Base-by-base conservation (phyloP, 2,329 filamentous ascomycete species). In the Bipolaris cookei region DNA sequence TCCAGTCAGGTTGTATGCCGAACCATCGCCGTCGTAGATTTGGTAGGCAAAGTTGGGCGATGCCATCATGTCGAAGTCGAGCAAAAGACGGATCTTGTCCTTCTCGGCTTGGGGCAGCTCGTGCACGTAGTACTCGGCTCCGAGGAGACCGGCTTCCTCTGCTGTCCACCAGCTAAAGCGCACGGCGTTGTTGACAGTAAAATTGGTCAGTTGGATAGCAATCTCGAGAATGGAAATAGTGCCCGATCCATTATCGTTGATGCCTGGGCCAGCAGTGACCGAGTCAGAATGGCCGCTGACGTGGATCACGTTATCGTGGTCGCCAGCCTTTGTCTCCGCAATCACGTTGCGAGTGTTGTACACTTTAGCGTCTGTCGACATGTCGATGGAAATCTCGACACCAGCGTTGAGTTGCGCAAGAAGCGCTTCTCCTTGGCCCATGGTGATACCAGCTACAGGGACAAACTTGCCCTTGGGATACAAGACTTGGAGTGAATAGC, bases 161-260 rank as follows among this genome's bases (percentile, higher is more conserved):
- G 81, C 86, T 2, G 84, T 83, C 85, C 86, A 89, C 80, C 84
- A 89, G 14, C 76, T 79, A 30, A 92, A 91, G 72, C 89, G 89
- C 13, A 83, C 84, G 2, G 71, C 71, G 42, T 93, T 90, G 62
- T 86, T 90, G 34, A 90, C 86, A 49, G 87, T 84, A 80, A 90
- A 94, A 49, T 91, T 82, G 82, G 86, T 63, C 81, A 93, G 58
- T 80, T 82, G 81, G 23, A 82, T 81, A 8, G 86, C 86, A 28
- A 87, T 79, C 50, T 86, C 84, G 7, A 89, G 79, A 48, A 87
- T 79, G 21, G 81, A 82, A 59, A 87, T 82, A 32, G 83, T 86
- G 53, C 90, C 90, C 3, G 87, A 88, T 44, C 90, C 90, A 67
- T 92, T 88, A 65, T 92, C 90, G 73, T 92, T 92, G 81, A 92